These are phyloP conservation scores for Avicennia marina DNA, from an alignment of 257 asterid genomes.

Conservation along the genomic window DNA sequence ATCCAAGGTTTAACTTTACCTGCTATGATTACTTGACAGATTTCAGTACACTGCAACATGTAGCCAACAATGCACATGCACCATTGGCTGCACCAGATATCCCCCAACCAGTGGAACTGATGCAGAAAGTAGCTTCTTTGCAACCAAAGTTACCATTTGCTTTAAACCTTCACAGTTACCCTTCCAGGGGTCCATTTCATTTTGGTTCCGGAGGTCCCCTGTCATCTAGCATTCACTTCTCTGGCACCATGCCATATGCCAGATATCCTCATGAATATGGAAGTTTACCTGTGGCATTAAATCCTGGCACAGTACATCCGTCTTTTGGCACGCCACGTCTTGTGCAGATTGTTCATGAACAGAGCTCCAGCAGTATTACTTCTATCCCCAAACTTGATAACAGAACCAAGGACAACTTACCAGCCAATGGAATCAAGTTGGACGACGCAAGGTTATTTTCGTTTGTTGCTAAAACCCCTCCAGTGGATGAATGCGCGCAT, in stretches of 20 bases:
- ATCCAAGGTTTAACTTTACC: conserved; percentile 15
- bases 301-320: conserved; percentile 12
- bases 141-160: conserved; percentile 30
- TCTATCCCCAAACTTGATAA: conserved; percentile 16
- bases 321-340: conserved; percentile 22
- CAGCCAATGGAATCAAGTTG: conserved; percentile 25
- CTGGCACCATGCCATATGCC: not conserved
- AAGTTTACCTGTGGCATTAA: conserved; percentile 10
- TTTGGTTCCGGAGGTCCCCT: conserved; percentile 16
- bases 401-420: conserved; percentile 20
- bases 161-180: conserved; percentile 30
- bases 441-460: conserved; percentile 22
- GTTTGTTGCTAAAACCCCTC: conserved; percentile 24
- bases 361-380: conserved; percentile 6
- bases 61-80: conserved; percentile 12
- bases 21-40: conserved; percentile 22
- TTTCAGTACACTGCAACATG: conserved; percentile 26
- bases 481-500: conserved; percentile 25
- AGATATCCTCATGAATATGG: conserved; percentile 24
- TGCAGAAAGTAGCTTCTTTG: conserved; percentile 28
- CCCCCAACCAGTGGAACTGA: conserved; percentile 25
- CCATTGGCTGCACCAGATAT: conserved; percentile 27
- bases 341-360: conserved; percentile 24
- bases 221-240: conserved; percentile 3
- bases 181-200: conserved; percentile 28